Evolutionary conservation across 768 basidiomycete genomes (phyloP).

Genomic region (Hygrocybe coccinea): DNA sequence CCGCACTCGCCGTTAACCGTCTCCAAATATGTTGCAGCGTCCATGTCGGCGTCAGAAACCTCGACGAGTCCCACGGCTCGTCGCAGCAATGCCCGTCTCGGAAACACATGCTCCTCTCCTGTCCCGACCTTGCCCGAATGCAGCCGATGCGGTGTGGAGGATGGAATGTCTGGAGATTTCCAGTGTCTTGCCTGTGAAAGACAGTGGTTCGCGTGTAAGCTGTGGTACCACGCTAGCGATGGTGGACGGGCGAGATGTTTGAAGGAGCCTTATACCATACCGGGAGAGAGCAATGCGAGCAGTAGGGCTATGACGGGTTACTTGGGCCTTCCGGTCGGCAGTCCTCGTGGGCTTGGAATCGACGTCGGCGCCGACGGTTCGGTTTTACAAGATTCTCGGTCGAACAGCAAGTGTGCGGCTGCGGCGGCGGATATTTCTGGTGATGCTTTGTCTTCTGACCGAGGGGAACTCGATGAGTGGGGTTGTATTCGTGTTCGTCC

Average conservation of each 20-base stretch:
- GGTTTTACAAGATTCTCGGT: background rate
- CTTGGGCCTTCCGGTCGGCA: slow-evolving; percentile 12
- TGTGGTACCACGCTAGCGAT: slow-evolving; percentile 14
- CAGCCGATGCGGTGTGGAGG: slow-evolving; percentile 13
- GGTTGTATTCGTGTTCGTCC: background rate
- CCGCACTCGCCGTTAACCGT: slow-evolving; percentile 12
- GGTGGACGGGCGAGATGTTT: background rate
- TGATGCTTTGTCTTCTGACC: slow-evolving; percentile 2
- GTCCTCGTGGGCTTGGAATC: slow-evolving; percentile 10
- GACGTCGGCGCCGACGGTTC: slow-evolving; percentile 7
- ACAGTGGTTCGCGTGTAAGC: slow-evolving; percentile 20
- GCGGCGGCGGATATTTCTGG: background rate
- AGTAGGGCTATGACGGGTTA: slow-evolving; percentile 11
- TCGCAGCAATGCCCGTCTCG: slow-evolving; percentile 4
- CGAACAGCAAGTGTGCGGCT: no score
- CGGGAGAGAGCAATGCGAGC: slow-evolving; percentile 12
- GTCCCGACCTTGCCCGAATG: slow-evolving; percentile 16
- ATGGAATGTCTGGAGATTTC: background rate
- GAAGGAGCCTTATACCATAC: slow-evolving; percentile 8
- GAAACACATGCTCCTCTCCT: background rate
- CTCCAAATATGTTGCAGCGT: slow-evolving; percentile 8
- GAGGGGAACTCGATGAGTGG: background rate
- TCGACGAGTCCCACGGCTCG: background rate
- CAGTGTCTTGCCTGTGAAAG: slow-evolving; percentile 16
- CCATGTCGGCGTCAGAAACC: background rate